phyloP scores from a whole-genome alignment of 2,329 filamentous ascomycete genomes.

The Colletotrichum nymphaeae region DNA sequence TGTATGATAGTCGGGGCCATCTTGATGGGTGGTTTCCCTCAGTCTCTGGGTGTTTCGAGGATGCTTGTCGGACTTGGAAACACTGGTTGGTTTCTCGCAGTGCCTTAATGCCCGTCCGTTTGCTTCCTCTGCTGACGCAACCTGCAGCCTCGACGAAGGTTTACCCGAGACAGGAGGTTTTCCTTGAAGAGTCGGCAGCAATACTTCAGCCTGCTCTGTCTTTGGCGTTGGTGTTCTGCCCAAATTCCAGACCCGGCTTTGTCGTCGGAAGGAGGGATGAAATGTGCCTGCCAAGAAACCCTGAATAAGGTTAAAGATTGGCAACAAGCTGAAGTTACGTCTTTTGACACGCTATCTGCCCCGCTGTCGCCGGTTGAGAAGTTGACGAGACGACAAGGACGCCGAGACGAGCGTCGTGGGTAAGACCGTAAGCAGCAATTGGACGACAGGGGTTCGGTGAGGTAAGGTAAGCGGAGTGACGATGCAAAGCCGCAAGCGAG shows the following conservation, averaged over 20 bases:
- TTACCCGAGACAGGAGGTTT: background rate
- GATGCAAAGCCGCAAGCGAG: background rate
- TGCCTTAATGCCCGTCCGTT: background rate
- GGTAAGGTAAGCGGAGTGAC: background rate
- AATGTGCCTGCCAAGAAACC: conserved; percentile 18
- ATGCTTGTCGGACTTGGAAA: conserved; percentile 2
- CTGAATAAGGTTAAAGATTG: conserved; percentile 18
- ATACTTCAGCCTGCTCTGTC: background rate
- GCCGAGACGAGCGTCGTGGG: conserved; percentile 15
- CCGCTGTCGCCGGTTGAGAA: background rate
- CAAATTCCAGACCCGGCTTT: background rate
- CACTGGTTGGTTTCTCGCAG: background rate
- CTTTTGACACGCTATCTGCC: conserved; percentile 11
- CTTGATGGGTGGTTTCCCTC: conserved; percentile 10
- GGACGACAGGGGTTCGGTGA: conserved; percentile 5
- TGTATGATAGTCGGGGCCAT: conserved; percentile 58
- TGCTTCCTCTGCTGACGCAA: background rate
- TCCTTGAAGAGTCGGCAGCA: background rate
- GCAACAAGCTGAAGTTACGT: background rate
- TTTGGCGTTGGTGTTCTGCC: background rate
- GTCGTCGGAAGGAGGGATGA: conserved; percentile 20
- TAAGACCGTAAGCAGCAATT: conserved; percentile 14
- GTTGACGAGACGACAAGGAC: conserved; percentile 4
- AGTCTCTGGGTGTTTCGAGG: conserved; percentile 13
- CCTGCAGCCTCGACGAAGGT: background rate